phyloP scores from a whole-genome alignment of 2,329 filamentous ascomycete species.

The Exophiala sideris region DNA sequence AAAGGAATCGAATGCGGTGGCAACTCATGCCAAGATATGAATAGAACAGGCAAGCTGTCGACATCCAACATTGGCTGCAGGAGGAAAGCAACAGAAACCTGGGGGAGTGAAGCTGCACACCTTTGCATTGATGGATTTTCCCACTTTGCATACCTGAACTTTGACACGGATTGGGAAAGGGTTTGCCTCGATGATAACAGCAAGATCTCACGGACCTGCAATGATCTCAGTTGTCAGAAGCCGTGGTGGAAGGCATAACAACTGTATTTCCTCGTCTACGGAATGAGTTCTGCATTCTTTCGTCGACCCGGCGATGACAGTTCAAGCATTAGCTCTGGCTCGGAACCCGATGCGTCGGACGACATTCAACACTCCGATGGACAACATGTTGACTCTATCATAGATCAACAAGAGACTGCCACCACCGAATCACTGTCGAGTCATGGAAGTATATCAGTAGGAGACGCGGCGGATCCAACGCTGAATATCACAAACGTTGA shows the following conservation, averaged over 20 bases:
- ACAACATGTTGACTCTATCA: conserved; percentile 1
- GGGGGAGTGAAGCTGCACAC: background rate
- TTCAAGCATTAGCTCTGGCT: conserved; percentile 18
- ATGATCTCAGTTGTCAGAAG: too few species aligned
- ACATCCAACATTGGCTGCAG: background rate
- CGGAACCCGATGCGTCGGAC: conserved; percentile 10
- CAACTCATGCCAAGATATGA: conserved; percentile 13
- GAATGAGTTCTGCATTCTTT: conserved; percentile 25
- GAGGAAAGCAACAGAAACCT: background rate
- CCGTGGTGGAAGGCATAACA: background rate
- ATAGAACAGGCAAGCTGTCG: conserved; percentile 3
- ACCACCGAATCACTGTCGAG: conserved; percentile 26
- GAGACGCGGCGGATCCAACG: conserved; percentile 12
- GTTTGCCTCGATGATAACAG: too few species aligned
- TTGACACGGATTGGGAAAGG: too few species aligned
- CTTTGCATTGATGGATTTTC: too few species aligned
- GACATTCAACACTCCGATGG: background rate
- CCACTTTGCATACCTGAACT: too few species aligned
- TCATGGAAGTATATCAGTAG: conserved; percentile 18
- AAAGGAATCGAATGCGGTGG: conserved; percentile 17
- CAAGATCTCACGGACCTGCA: too few species aligned
- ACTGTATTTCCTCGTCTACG: background rate
- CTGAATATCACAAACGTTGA: conserved; percentile 11
- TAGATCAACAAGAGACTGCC: conserved; percentile 11
- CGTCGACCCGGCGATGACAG: conserved; percentile 21